Evolutionary conservation across 345 rosid species (phyloP), one percentile per base, ranked within the genome.

Genomic region (Eucalyptus pauciflora): DNA sequence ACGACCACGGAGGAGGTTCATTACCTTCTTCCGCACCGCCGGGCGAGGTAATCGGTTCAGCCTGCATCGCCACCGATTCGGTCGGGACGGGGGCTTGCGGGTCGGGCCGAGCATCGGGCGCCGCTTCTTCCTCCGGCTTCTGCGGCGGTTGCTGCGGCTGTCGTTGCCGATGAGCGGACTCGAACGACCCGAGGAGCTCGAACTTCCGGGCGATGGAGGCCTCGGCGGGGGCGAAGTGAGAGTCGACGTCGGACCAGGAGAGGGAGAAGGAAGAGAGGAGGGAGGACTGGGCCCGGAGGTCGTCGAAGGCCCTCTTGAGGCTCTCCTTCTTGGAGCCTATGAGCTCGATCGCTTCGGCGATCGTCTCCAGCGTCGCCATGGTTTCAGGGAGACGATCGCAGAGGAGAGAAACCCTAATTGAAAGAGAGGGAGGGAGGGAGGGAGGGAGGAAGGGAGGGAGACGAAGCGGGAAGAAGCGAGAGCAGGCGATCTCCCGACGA

Each of bases 191-290:
- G 89, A 95, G 95, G 89, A 89, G 89, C 50, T 90, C 92, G 91
- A 96, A 91, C 8, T 97, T 95, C 67, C 51, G 91, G 31, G 89
- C 71, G 91, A 94, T 90, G 54, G 92, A 89, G 88, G 90, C 33
- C 79, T 94, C 94, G 43, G 92, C 86, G 79, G 95, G 87, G 90
- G 95, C 60, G 89, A 96, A 95, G 93, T 96, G 95, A 31, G 96
- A 85, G 85, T 96, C 97, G 92, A 97, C 86, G 85, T 94, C 96
- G 83, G 95, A 87, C 98, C 99, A 96, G n/a, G 95, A 88, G 86
- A 95, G 91, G 6, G 94, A 46, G 88, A 93, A 92, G 49, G 96
- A 91, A 22, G 95, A 91, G 71, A 92, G 94, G 86, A 93, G 94
- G 86, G 92, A 89, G 46, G 93, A 91, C 67, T 93, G 93, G 67